Percentiles rank a stretch among this genome's conserved stretches.
phyloP scores from a whole-genome alignment of 108 stramenopile genomes.

The Cyclostephanos tholiformis region DNA sequence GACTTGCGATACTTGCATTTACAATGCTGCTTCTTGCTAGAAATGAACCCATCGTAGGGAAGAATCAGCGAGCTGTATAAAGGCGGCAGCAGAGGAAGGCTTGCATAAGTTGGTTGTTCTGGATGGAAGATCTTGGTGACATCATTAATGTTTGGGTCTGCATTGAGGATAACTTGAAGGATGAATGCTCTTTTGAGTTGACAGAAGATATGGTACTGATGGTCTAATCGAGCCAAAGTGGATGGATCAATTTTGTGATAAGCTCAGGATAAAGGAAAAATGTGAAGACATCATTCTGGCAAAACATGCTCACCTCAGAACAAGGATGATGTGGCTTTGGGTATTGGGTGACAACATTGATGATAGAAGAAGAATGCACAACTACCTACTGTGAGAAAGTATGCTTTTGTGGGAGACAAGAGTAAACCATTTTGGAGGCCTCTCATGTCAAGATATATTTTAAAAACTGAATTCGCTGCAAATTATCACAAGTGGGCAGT shows the following conservation, averaged over 20 bases:
- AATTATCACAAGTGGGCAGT: no score
- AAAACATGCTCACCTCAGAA: neutral
- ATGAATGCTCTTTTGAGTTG: constrained; percentile 45
- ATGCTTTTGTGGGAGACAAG: no score
- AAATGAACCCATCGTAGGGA: constrained; percentile 25
- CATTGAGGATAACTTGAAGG: constrained; percentile 21
- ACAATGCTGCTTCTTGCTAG: constrained; percentile 18
- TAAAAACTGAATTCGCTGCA: no score
- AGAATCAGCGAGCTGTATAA: constrained; percentile 20
- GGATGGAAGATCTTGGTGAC: constrained; percentile 8
- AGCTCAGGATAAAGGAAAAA: neutral
- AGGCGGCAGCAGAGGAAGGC: constrained; percentile 24
- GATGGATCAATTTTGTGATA: neutral
- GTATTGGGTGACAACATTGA: neutral
- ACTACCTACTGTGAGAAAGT: no score
- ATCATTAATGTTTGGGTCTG: constrained; percentile 14
- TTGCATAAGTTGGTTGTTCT: neutral
- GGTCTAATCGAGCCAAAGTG: neutral
- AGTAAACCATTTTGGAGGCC: no score
- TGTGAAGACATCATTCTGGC: neutral
- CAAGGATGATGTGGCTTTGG: neutral
- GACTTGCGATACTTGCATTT: constrained; percentile 59
- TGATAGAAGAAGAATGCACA: no score
- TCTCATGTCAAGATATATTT: no score
- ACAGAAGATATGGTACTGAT: constrained; percentile 39